Evolutionary conservation across 2,329 filamentous ascomycete species (phyloP), one percentile per base, ranked within the genome.

Genomic region (Fusarium papillatum): DNA sequence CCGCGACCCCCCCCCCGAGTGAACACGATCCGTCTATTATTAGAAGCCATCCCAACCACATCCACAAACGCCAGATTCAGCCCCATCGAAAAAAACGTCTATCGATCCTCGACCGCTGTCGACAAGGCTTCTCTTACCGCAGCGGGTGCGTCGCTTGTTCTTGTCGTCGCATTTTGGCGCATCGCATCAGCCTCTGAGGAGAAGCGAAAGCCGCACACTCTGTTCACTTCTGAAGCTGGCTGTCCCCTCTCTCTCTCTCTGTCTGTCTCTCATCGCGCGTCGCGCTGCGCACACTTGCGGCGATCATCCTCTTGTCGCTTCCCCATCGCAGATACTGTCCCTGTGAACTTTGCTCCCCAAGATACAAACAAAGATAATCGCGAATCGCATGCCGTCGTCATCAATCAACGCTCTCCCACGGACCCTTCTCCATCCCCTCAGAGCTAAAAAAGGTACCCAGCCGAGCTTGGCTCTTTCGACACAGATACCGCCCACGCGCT

Each of bases 11-110:
- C 66, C 66, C 61, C 67, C 57, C 57, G 76, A 75, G 77, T 80
- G 78, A 80, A 80, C 78, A 80, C 78, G 78, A 80, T 80, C 78
- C 65, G 72, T 80, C 79, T 80, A 80, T 80, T 80, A 80, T 80
- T 80, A 80, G 79, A 80, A 80, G 70, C 78, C 74, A 76, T 76
- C 75, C 72, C 72, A 75, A 75, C 69, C 76, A 50, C 64, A 72
- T 69, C 60, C 50, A 66, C 72, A 76, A 70, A 78, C 77, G 77
- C 78, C 78, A 80, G 78, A 80, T 80, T 79, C 79, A 80, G 79
- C 79, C 79, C 78, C 79, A 80, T 80, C 70, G 46, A 50, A 31
- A 31, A 31, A 31, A 55, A 76, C 72, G 59, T 76, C 72, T 68
- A 73, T 75, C 60, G 71, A 77, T 79, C 61, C 68, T 76, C 69